A percentile compares a stretch with the other conserved stretches of the same genome.
phyloP scores from a whole-genome alignment of 1,284 basidiomycete genomes.

The Psilocybe mexicana region DNA sequence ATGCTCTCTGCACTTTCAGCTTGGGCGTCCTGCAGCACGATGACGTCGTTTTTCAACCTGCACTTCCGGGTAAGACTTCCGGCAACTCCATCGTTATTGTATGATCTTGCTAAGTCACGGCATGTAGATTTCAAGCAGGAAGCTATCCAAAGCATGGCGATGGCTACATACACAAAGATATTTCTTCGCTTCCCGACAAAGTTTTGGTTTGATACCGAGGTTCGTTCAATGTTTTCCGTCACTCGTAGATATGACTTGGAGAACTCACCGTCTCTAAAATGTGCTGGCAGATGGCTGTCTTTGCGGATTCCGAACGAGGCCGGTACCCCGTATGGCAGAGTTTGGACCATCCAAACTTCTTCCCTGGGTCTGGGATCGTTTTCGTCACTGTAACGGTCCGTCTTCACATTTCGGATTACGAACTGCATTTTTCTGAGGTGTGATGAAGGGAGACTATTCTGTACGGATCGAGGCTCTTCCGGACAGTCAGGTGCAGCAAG shows the following conservation, averaged over 20 bases:
- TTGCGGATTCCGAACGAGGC: conserved; percentile 64
- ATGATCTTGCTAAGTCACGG: no score
- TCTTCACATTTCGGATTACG: not conserved
- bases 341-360: conserved; percentile 58
- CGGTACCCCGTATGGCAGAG: conserved; percentile 73
- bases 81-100: not conserved
- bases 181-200: conserved; percentile 65
- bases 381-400: conserved; percentile 67
- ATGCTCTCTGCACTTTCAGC: conserved; percentile 65
- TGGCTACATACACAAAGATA: conserved; percentile 75
- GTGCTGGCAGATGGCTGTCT: conserved; percentile 53
- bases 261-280: no score
- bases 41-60: conserved; percentile 57
- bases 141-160: conserved; percentile 64
- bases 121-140: conserved; percentile 55
- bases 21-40: conserved; percentile 63
- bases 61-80: conserved; percentile 42
- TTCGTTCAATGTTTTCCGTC: conserved; percentile 19
- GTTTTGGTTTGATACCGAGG: conserved; percentile 73
- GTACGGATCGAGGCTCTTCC: conserved; percentile 56
- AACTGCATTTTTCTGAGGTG: not conserved
- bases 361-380: conserved; percentile 61
- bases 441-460: conserved; percentile 53
- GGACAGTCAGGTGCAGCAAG: conserved; percentile 46
- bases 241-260: not conserved